Base-by-base conservation (phyloP, 169 alveolate genomes). In the Babesia gibsoni region DNA sequence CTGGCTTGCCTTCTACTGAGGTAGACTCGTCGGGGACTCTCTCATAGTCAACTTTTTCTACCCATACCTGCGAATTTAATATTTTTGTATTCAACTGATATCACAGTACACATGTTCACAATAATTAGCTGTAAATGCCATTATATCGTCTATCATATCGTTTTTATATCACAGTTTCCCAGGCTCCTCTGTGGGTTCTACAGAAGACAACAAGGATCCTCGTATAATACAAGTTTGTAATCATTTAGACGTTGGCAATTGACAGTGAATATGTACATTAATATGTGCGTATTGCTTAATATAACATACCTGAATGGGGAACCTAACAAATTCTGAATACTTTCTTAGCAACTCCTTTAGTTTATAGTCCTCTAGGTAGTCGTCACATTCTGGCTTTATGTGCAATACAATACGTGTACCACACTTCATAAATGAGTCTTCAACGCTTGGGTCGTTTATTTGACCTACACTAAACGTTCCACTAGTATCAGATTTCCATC, bases 341-440 rank as follows among this genome's bases (percentile, higher is more conserved):
- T 91, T 96, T 74, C 94, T 89, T 45, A 95, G 90, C 49, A 94
- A 83, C 65, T 95, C 97, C 74, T 92, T 94, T 30, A 97, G 84
- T 54, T 92, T 95, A 61, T 95, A 96, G 79, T 94, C 97, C 56
- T 95, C 98, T 57, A 94, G 88, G 73, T 92, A 97, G 64, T 97
- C 99, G 45, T 94, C 96, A 32, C 99, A 94, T 72, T 97, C 99
- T 67, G 96, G 98, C 83, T 96, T 96, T 56, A 97, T 90, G 77
- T 94, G 96, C 42, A 97, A 88, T 36, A 97, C 95, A 16, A 97
- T 95, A 59, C 95, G 89, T 2, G 99, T 96, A 12, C 99, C 99
- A 81, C 99, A 88, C 29, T 32, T 91, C 94, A 75, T 84, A 81
- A 42, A 95, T 82, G 50, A 97, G 91, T 84, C 97, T 25, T 95